Percentiles rank a stretch among this genome's conserved stretches.
Conservation (phyloP, 108 stramenopile genomes). For the Schizochytrium sp. region DNA sequence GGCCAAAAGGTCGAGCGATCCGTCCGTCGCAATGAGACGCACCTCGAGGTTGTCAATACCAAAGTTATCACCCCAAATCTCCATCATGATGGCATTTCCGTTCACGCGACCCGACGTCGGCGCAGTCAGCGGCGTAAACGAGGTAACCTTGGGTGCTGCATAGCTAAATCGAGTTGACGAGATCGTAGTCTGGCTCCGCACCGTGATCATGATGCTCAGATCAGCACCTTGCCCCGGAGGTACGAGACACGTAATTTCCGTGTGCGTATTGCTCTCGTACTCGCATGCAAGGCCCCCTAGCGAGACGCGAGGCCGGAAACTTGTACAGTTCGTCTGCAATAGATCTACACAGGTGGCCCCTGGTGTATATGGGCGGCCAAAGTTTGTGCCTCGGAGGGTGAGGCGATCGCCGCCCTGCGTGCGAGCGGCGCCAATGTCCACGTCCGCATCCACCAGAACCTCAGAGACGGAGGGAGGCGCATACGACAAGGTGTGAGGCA, state of each 20-base stretch:
- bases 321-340: neutral
- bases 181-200: neutral
- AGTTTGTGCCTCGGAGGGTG: constrained; percentile 13
- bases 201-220: neutral
- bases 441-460: neutral
- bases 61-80: neutral
- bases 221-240: constrained; percentile 15
- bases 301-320: neutral
- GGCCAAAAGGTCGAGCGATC: neutral
- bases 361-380: neutral
- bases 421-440: neutral
- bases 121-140: neutral
- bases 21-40: neutral
- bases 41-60: neutral
- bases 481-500: neutral
- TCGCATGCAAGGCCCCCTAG: neutral
- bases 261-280: constrained; percentile 10
- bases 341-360: neutral
- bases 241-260: neutral
- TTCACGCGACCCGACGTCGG: neutral
- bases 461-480: neutral
- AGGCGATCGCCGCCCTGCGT: neutral
- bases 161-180: neutral
- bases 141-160: neutral
- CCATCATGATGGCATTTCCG: neutral